Base-by-base conservation (phyloP, 139 green algal genomes). In the Spirogloea muscicola region DNA sequence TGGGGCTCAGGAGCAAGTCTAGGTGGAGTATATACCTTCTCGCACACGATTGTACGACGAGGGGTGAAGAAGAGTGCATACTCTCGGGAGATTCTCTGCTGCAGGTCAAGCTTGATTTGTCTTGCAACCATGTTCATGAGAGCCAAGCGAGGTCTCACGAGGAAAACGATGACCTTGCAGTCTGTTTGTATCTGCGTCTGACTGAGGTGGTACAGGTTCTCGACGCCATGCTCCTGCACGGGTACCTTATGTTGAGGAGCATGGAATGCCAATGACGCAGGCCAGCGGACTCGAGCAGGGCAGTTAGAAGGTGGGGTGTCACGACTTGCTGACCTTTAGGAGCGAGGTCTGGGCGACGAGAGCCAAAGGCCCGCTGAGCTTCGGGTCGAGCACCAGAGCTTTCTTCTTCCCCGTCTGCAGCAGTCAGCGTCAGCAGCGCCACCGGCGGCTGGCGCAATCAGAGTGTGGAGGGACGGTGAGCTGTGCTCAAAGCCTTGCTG, bases 351-450 rank as follows among this genome's bases (percentile, higher is more conserved):
- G 79, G 6, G 89, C 90, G 27, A 97, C 80, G 18, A 94, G 76
- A 5, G 85, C 76, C 37, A 97, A 83, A 1, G 91, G 87, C 0
- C 87, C 84, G 41, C 75, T 89, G 38, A 96, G 70, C 0, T 72
- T 76, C 0, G 85, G 82, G 71, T 97, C 92, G 31, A 97, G 82
- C 16, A 97, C 79, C 41, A 97, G 79, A 2, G 86, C 85, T 80
- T 97, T 97, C 31, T 43, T 76, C 3, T 67, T 67, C 10, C 49
- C 27, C 66, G 79, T 49, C 74, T 77, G 68, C 59, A 74, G 27
- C 59, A 29, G n/a, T 3, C 9, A 68, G 33, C 5, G n/a, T n/a
- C n/a, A n/a, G n/a, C n/a, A n/a, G n/a, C n/a, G n/a, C n/a, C n/a
- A n/a, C n/a, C n/a, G n/a, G n/a, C n/a, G n/a, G n/a, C n/a, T n/a